Evolutionary conservation across 1,284 basidiomycete genomes (phyloP).

Genomic region (Pulchroboletus neoregius): DNA sequence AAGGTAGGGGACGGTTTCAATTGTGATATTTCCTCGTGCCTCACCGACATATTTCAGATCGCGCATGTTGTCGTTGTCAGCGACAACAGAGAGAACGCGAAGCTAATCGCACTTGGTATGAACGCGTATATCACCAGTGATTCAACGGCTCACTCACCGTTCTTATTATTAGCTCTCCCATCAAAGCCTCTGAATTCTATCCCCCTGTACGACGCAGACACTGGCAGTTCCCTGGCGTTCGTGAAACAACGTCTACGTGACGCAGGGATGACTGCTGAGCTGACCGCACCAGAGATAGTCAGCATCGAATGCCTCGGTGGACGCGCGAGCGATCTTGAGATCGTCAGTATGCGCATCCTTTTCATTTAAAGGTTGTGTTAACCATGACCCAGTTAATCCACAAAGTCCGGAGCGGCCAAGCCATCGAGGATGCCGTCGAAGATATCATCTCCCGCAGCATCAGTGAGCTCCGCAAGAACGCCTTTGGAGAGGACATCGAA

Average conservation of each 20-base stretch:
- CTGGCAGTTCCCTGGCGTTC: slow-evolving; percentile 73
- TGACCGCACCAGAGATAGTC: slow-evolving; percentile 50
- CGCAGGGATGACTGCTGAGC: slow-evolving; percentile 47
- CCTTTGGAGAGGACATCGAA: slow-evolving; percentile 88
- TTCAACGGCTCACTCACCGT: background rate
- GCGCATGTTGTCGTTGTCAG: slow-evolving; percentile 92
- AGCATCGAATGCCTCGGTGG: slow-evolving; percentile 79
- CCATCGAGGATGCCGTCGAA: slow-evolving; percentile 78
- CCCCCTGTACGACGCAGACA: slow-evolving; percentile 81
- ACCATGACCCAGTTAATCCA: slow-evolving; percentile 64
- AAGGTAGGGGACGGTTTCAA: slow-evolving; percentile 42
- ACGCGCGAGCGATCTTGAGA: slow-evolving; percentile 81
- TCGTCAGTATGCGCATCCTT: slow-evolving; percentile 43
- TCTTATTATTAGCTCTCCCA: slow-evolving; percentile 60
- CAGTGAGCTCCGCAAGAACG: slow-evolving; percentile 83
- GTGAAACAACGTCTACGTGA: slow-evolving; percentile 78
- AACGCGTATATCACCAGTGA: background rate
- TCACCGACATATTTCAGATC: slow-evolving; percentile 39
- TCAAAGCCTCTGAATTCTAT: slow-evolving; percentile 81
- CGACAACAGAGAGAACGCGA: slow-evolving; percentile 86
- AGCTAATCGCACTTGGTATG: slow-evolving; percentile 75
- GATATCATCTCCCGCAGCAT: slow-evolving; percentile 82
- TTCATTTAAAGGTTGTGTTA: background rate
- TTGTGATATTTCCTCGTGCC: background rate
- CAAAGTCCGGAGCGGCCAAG: slow-evolving; percentile 76